phyloP scores from a whole-genome alignment of 2,329 filamentous ascomycete genomes.

The Penicillium sp. region DNA sequence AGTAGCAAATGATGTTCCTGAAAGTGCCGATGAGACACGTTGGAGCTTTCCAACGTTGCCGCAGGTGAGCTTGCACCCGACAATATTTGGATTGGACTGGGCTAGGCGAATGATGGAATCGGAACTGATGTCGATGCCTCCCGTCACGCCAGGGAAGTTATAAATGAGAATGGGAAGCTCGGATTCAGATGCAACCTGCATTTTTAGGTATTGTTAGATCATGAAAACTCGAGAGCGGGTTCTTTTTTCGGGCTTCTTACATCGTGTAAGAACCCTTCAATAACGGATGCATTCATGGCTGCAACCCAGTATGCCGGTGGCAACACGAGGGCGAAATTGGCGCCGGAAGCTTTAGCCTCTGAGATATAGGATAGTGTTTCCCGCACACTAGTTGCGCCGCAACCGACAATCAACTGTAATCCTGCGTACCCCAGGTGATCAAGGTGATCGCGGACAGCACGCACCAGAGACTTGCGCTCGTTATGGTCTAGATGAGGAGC shows the following conservation, averaged over 20 bases:
- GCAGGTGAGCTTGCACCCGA: constrained; percentile 65
- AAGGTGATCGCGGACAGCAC: constrained; percentile 37
- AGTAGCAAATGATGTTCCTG: constrained; percentile 63
- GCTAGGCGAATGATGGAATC: constrained; percentile 56
- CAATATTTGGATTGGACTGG: constrained; percentile 55
- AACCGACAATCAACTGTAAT: constrained; percentile 69
- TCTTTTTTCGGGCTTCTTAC: background rate
- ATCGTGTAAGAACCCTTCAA: constrained; percentile 60
- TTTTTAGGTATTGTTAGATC: background rate
- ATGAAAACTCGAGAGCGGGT: background rate
- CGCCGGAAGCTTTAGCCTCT: constrained; percentile 65
- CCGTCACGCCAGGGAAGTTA: constrained; percentile 62
- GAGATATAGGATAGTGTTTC: constrained; percentile 65
- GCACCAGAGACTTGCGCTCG: constrained; percentile 52
- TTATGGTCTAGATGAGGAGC: constrained; percentile 52
- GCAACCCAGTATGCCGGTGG: constrained; percentile 67
- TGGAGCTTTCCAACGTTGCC: constrained; percentile 65
- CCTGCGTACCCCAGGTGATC: constrained; percentile 51
- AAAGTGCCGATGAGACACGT: constrained; percentile 48
- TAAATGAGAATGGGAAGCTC: constrained; percentile 62
- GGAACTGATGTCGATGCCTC: constrained; percentile 60
- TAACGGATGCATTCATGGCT: constrained; percentile 59
- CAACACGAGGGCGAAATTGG: constrained; percentile 68
- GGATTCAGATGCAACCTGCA: constrained; percentile 52
- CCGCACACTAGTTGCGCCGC: constrained; percentile 65